A percentile compares a stretch with the other conserved stretches of the same genome.
Evolutionary conservation across 1,284 basidiomycete species (phyloP).

Genomic region (Malassezia japonica): DNA sequence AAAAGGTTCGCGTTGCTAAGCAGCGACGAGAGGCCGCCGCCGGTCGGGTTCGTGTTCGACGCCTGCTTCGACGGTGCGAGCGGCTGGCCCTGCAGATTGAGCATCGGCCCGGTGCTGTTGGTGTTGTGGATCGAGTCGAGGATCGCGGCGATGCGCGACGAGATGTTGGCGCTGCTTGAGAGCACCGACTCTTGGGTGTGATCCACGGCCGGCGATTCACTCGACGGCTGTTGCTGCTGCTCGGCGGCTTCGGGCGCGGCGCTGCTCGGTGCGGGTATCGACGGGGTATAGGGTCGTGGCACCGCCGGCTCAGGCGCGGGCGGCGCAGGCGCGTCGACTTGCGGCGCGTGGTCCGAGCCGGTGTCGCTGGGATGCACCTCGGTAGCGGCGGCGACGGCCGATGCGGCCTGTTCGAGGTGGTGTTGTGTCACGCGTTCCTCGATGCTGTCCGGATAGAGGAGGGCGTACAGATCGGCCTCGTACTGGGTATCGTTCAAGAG

Average conservation of each 20-base stretch:
- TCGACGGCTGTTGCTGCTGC: too few relatives aligned
- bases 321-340: not conserved
- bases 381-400: not conserved
- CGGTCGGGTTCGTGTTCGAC: not conserved
- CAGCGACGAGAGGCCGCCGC: slow-evolving; percentile 11
- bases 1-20: slow-evolving; percentile 4
- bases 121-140: slow-evolving; percentile 15
- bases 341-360: too few relatives aligned
- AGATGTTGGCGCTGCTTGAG: slow-evolving; percentile 7
- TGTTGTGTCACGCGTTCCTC: not conserved
- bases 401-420: not conserved
- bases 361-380: too few relatives aligned
- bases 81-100: slow-evolving; percentile 15
- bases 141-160: slow-evolving; percentile 17
- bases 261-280: slow-evolving; percentile 4
- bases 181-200: not conserved
- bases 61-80: slow-evolving; percentile 13
- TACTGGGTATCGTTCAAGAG: slow-evolving; percentile 10
- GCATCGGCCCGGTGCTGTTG: slow-evolving; percentile 14
- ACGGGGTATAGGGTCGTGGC: slow-evolving; percentile 15
- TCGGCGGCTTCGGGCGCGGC: not conserved
- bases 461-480: not conserved
- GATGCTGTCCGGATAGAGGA: slow-evolving; percentile 13
- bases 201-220: not conserved
- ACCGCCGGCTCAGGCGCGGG: not conserved